Evolutionary conservation across 2,329 filamentous ascomycete species (phyloP).

Genomic region (Akanthomyces lecanii): DNA sequence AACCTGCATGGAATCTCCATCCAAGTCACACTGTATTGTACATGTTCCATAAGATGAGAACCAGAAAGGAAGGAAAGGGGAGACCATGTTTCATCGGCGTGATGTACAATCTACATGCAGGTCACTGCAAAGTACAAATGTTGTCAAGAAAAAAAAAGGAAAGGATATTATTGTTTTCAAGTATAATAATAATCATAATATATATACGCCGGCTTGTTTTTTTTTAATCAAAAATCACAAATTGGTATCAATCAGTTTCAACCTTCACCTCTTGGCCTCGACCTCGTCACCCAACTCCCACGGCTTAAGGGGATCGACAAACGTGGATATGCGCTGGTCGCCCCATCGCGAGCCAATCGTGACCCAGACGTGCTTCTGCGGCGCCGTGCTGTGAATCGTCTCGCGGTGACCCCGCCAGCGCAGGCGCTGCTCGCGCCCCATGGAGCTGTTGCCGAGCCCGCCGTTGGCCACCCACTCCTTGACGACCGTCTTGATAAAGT

Average conservation of each 20-base stretch:
- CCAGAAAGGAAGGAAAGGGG: no score
- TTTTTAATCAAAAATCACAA: neutral
- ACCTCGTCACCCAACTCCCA: slow-evolving; percentile 52
- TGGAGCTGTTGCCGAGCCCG: slow-evolving; percentile 64
- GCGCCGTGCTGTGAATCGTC: slow-evolving; percentile 44
- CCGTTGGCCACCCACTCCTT: slow-evolving; percentile 67
- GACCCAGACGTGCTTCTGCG: slow-evolving; percentile 64
- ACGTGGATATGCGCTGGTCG: slow-evolving; percentile 51
- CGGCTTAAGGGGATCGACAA: slow-evolving; percentile 52
- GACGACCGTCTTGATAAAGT: slow-evolving; percentile 65
- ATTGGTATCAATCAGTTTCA: slow-evolving; percentile 6
- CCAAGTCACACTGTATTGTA: no score
- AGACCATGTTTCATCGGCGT: no score
- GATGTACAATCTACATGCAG: neutral
- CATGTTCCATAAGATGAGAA: no score
- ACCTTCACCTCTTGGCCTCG: slow-evolving; percentile 32
- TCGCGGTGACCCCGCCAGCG: slow-evolving; percentile 58
- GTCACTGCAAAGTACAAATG: neutral
- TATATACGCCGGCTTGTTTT: slow-evolving; percentile 12
- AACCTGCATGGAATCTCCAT: no score
- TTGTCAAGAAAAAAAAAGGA: slow-evolving; percentile 21
- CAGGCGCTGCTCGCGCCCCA: slow-evolving; percentile 50
- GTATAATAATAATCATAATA: neutral
- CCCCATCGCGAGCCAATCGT: slow-evolving; percentile 61
- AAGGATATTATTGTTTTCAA: slow-evolving; percentile 17